phyloP scores from a whole-genome alignment of 495 filamentous ascomycete species.

The Hypoxylon crocopeplum region DNA sequence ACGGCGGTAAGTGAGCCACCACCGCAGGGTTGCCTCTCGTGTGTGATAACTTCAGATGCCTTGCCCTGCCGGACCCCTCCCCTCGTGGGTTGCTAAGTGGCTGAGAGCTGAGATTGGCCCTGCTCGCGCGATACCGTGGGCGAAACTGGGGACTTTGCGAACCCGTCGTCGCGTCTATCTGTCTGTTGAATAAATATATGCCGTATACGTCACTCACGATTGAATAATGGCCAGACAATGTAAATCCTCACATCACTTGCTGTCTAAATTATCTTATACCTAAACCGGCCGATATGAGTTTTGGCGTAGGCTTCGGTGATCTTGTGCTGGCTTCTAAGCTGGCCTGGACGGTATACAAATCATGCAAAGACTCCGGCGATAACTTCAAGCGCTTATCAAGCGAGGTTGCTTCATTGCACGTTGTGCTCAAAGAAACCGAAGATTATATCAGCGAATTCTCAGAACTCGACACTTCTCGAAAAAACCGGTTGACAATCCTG shows the following conservation, averaged over 20 bases:
- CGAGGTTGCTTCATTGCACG: constrained; percentile 47
- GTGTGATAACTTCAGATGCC: constrained; percentile 8
- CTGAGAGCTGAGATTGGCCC: constrained; percentile 11
- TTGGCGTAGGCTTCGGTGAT: constrained; percentile 24
- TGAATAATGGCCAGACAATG: constrained; percentile 1
- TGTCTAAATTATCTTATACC: neutral
- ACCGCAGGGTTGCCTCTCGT: neutral
- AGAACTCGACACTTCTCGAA: constrained; percentile 23
- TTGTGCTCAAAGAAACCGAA: constrained; percentile 45
- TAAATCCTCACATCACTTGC: neutral
- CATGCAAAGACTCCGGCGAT: constrained; percentile 44
- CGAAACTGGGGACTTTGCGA: too few species aligned
- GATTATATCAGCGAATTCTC: constrained; percentile 37
- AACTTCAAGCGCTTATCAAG: constrained; percentile 44
- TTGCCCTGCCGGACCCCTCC: neutral
- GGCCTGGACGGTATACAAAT: constrained; percentile 39
- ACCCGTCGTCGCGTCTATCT: too few species aligned
- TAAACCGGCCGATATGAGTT: constrained; percentile 10
- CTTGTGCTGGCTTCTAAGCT: constrained; percentile 18
- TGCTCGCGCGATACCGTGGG: neutral
- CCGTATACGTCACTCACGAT: too few species aligned
- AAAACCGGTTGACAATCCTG: constrained; percentile 35
- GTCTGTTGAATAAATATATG: too few species aligned
- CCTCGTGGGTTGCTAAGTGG: constrained; percentile 6
- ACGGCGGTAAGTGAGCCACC: constrained; percentile 17